These are phyloP conservation scores for Gastrodia elata DNA, from an alignment of 106 monocot genomes.

Conservation along the genomic window DNA sequence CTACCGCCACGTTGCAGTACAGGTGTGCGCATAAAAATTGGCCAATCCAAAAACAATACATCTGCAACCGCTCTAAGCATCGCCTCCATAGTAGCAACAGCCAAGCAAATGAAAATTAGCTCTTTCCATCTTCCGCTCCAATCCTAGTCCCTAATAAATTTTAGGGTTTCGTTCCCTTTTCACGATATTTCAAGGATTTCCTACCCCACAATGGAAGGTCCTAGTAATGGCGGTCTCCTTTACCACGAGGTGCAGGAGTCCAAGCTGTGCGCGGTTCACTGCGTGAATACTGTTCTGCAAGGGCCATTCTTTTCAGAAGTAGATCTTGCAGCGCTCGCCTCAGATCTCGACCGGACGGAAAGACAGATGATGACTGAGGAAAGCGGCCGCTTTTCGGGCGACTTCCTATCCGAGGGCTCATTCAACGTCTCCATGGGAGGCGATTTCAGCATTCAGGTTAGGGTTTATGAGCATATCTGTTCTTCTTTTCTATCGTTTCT, in stretches of 20 bases:
- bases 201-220: constrained; percentile 16
- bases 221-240: constrained; percentile 77
- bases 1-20: no score
- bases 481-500: neutral
- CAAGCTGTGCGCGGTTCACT: constrained; percentile 96
- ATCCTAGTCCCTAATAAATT: neutral
- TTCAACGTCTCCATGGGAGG: constrained; percentile 86
- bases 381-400: constrained; percentile 15
- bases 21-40: no score
- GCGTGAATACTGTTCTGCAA: constrained; percentile 86
- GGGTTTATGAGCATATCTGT: neutral
- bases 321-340: constrained; percentile 78
- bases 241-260: constrained; percentile 96
- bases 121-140: neutral
- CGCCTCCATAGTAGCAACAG: neutral
- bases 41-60: no score
- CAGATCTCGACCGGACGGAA: constrained; percentile 77
- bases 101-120: neutral
- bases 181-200: neutral
- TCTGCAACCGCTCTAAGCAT: no score
- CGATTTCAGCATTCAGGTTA: constrained; percentile 94
- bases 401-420: constrained; percentile 65
- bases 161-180: neutral
- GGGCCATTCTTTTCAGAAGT: constrained; percentile 93
- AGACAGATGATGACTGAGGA: constrained; percentile 42